These are phyloP conservation scores for Xerocomus spinulosus DNA, from an alignment of 768 basidiomycete species.

Conservation along the genomic window DNA sequence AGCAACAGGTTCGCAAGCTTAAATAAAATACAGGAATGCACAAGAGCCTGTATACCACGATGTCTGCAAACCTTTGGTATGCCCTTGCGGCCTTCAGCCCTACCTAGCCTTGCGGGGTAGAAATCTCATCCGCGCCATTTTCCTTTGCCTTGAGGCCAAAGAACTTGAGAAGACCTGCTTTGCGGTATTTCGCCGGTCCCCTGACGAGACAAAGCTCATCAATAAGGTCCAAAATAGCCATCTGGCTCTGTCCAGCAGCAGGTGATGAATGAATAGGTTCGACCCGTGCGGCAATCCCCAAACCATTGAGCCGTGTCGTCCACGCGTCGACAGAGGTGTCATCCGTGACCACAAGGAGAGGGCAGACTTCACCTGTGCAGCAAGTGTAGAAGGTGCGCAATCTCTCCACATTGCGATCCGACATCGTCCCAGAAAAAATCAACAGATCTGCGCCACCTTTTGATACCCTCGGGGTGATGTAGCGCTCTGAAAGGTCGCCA, in stretches of 20 bases:
- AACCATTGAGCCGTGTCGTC: constrained; percentile 3
- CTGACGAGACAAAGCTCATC: constrained; percentile 26
- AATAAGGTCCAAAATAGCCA: constrained; percentile 5
- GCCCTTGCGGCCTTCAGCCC: neutral
- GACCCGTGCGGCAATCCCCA: constrained; percentile 16
- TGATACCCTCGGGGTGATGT: constrained; percentile 13
- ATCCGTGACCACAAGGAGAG: constrained; percentile 21
- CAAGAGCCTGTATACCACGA: neutral
- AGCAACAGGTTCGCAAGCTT: no score
- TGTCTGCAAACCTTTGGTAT: neutral
- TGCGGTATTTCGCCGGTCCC: constrained; percentile 15
- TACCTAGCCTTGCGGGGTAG: neutral
- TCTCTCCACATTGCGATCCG: constrained; percentile 5
- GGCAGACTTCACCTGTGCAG: constrained; percentile 23
- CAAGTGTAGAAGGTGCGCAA: constrained; percentile 13
- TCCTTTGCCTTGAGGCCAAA: constrained; percentile 13
- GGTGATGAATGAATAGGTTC: constrained; percentile 1
- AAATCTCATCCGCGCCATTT: constrained; percentile 2
- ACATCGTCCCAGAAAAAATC: constrained; percentile 17
- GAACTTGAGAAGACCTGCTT: constrained; percentile 11
- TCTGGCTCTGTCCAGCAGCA: neutral
- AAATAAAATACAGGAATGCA: neutral
- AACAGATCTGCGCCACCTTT: constrained; percentile 25
- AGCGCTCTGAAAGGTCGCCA: constrained; percentile 12
- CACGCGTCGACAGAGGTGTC: constrained; percentile 5